These are phyloP conservation scores for Vitis hybrid DNA, from an alignment of 177 flowering plant species.

Conservation along the genomic window DNA sequence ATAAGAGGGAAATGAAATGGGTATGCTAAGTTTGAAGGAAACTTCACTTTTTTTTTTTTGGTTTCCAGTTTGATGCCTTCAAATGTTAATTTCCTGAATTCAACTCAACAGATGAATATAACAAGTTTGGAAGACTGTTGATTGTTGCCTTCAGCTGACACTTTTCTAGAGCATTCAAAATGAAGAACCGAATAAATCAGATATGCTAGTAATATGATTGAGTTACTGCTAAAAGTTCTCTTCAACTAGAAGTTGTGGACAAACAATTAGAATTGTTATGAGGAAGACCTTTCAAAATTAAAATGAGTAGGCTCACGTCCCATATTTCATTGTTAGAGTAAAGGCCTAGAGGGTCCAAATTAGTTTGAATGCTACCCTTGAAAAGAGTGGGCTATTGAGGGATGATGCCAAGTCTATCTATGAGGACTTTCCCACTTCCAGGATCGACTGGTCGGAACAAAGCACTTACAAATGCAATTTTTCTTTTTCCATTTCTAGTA, in stretches of 20 bases:
- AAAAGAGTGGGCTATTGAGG: constrained; percentile 93
- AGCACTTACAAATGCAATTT: constrained; percentile 60
- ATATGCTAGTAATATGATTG: not conserved
- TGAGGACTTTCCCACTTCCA: constrained; percentile 39
- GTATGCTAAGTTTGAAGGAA: too few species aligned
- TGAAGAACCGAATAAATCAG: not conserved
- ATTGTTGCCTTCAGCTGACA: constrained; percentile 73
- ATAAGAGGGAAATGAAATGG: not conserved
- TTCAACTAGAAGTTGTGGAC: too few species aligned
- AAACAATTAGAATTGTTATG: too few species aligned
- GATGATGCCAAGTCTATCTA: constrained; percentile 65
- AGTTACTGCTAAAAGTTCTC: too few species aligned
- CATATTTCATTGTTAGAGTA: constrained; percentile 74
- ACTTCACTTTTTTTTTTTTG: not conserved
- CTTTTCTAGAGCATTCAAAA: constrained; percentile 67
- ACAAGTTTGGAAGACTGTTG: constrained; percentile 51
- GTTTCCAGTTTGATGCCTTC: too few species aligned
- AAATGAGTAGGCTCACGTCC: constrained; percentile 40
- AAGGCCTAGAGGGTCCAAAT: constrained; percentile 77
- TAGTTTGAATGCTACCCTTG: constrained; percentile 65
- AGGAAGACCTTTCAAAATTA: not conserved
- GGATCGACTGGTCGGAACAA: constrained; percentile 61
- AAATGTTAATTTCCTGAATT: not conserved
- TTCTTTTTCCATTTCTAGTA: constrained; percentile 47
- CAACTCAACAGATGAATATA: constrained; percentile 66